Conservation (phyloP, 257 asterid genomes). For the Ehretia macrophylla region DNA sequence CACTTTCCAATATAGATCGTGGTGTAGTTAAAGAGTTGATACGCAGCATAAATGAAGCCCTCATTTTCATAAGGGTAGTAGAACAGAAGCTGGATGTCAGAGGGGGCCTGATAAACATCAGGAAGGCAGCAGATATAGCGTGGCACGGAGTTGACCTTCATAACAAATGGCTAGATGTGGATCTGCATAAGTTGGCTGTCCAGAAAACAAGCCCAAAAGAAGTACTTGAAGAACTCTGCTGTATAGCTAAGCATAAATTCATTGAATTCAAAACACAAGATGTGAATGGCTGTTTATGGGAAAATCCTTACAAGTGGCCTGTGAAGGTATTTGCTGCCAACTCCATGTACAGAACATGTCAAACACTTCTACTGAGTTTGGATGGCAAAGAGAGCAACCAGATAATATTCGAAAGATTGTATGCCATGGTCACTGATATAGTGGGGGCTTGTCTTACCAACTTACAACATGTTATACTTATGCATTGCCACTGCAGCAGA, state of each 20-base stretch:
- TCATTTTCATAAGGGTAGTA: constrained; percentile 39
- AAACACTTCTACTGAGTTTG: constrained; percentile 11
- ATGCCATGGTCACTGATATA: constrained; percentile 25
- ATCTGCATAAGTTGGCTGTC: constrained; percentile 39
- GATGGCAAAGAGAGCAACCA: constrained; percentile 7
- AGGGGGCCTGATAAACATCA: constrained; percentile 31
- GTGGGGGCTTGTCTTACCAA: constrained; percentile 25
- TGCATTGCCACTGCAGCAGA: constrained; percentile 18
- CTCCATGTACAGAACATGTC: constrained; percentile 31
- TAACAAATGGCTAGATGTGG: constrained; percentile 65
- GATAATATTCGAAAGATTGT: constrained; percentile 18
- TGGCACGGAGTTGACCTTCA: constrained; percentile 66
- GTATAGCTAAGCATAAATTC: constrained; percentile 48
- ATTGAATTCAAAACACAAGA: constrained; percentile 37
- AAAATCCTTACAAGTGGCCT: neutral
- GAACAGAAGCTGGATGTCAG: constrained; percentile 46
- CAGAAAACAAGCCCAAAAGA: constrained; percentile 37
- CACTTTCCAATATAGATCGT: constrained; percentile 32
- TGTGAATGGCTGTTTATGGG: constrained; percentile 24
- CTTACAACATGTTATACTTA: constrained; percentile 16
- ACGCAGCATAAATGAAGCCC: constrained; percentile 49
- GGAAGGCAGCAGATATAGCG: constrained; percentile 61
- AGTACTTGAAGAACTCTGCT: constrained; percentile 47
- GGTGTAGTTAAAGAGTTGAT: constrained; percentile 35
- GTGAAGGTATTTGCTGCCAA: constrained; percentile 8